Percentiles rank a stretch among this genome's conserved stretches.
phyloP scores from a whole-genome alignment of 371 early-diverging fungal genomes.

The Agmasoma carcini region DNA sequence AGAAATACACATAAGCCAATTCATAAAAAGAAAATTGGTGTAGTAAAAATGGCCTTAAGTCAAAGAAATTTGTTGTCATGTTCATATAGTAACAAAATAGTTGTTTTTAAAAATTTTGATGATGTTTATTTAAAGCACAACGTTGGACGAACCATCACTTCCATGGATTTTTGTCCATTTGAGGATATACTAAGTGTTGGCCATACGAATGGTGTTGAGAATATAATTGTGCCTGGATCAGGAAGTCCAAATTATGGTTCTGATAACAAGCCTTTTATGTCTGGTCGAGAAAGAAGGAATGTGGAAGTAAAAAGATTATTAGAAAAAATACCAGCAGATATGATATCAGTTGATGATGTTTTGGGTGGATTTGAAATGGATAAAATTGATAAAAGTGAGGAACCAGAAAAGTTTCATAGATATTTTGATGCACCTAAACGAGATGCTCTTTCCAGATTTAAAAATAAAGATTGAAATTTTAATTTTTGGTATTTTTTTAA shows the following conservation, averaged over 20 bases:
- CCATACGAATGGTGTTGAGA: slow-evolving; percentile 65
- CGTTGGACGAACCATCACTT: slow-evolving; percentile 56
- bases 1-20: slow-evolving; percentile 59
- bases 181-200: slow-evolving; percentile 87
- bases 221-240: slow-evolving; percentile 73
- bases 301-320: slow-evolving; percentile 72
- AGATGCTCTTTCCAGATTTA: too few species aligned
- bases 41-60: slow-evolving; percentile 63
- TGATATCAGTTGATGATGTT: slow-evolving; percentile 24
- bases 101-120: slow-evolving; percentile 57
- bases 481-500: too few species aligned
- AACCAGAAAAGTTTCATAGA: too few species aligned
- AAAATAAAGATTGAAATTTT: too few species aligned
- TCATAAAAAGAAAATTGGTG: slow-evolving; percentile 58
- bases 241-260: slow-evolving; percentile 90
- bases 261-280: slow-evolving; percentile 82
- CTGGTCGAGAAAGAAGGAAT: slow-evolving; percentile 70
- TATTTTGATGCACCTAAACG: too few species aligned
- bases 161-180: slow-evolving; percentile 70
- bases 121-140: slow-evolving; percentile 75
- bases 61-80: slow-evolving; percentile 71
- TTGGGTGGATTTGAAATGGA: too few species aligned
- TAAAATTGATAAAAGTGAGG: too few species aligned
- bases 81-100: slow-evolving; percentile 62
- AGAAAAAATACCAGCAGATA: slow-evolving; percentile 61